These are phyloP conservation scores for Dictyostelium intermedium DNA, from an alignment of 78 protist genomes.

Conservation along the genomic window DNA sequence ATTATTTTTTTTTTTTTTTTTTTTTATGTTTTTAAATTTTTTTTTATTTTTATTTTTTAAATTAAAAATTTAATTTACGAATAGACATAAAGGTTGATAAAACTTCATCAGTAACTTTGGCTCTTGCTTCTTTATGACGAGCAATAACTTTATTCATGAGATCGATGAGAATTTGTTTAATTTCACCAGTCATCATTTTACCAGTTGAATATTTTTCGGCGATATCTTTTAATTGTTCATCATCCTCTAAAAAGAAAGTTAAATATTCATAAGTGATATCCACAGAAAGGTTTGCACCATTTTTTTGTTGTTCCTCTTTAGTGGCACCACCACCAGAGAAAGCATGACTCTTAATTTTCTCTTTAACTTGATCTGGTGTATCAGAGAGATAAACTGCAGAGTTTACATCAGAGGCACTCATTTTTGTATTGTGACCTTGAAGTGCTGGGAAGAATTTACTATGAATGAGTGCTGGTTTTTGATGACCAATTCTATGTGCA, in stretches of 20 bases:
- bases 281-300: slow-evolving; percentile 90
- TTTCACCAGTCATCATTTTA: slow-evolving; percentile 91
- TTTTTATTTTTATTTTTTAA: neutral
- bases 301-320: slow-evolving; percentile 94
- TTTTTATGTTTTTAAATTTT: neutral
- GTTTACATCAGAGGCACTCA: slow-evolving; percentile 92
- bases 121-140: slow-evolving; percentile 74
- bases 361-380: slow-evolving; percentile 91
- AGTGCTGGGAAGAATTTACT: slow-evolving; percentile 98
- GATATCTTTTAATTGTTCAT: slow-evolving; percentile 86
- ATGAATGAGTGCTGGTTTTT: slow-evolving; percentile 97
- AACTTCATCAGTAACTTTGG: slow-evolving; percentile 75
- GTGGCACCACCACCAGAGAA: slow-evolving; percentile 97
- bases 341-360: slow-evolving; percentile 93
- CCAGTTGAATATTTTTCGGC: slow-evolving; percentile 87
- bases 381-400: slow-evolving; percentile 97
- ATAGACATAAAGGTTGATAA: slow-evolving; percentile 55
- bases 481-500: slow-evolving; percentile 93
- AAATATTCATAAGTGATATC: slow-evolving; percentile 96
- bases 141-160: slow-evolving; percentile 38
- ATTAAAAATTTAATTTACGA: slow-evolving; percentile 31
- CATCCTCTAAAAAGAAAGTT: slow-evolving; percentile 93
- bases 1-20: neutral
- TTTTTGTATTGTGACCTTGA: slow-evolving; percentile 92
- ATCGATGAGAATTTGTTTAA: slow-evolving; percentile 87